phyloP scores from a whole-genome alignment of 2,329 filamentous ascomycete genomes.

The Uncinocarpus reesii region DNA sequence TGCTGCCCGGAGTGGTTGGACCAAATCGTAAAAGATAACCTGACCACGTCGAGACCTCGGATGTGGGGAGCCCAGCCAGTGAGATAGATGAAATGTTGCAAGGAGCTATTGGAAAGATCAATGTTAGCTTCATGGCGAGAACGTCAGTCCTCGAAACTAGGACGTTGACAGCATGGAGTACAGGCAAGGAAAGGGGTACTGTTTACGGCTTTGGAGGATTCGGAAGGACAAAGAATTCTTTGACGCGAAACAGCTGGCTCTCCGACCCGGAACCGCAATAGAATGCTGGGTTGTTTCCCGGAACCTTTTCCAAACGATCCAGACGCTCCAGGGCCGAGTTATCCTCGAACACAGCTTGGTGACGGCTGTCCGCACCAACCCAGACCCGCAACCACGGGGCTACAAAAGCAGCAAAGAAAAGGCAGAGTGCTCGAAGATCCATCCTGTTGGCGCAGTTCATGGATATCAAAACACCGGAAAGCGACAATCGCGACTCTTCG shows the following conservation, averaged over 20 bases:
- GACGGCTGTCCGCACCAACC: background rate
- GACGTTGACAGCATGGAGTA: background rate
- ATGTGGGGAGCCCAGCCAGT: constrained; percentile 2
- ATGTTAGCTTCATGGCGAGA: background rate
- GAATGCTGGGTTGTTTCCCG: constrained; percentile 10
- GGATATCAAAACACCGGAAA: no score
- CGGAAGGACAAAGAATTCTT: constrained; percentile 2
- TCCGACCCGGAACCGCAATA: background rate
- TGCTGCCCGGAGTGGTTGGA: background rate
- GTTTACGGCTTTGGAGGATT: constrained; percentile 3
- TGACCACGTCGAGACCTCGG: background rate
- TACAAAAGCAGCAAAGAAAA: no score
- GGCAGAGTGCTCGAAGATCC: no score
- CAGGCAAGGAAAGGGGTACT: background rate
- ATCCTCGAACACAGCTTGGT: background rate
- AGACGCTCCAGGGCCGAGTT: background rate
- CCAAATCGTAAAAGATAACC: constrained; percentile 7
- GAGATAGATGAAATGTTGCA: constrained; percentile 6
- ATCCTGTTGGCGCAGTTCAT: no score
- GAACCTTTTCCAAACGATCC: background rate
- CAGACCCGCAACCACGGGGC: no score
- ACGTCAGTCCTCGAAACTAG: background rate
- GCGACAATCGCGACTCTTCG: no score
- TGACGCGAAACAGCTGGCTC: background rate
- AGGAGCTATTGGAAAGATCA: background rate